Base-by-base conservation (phyloP, 345 rosid genomes). In the Populus nigra region DNA sequence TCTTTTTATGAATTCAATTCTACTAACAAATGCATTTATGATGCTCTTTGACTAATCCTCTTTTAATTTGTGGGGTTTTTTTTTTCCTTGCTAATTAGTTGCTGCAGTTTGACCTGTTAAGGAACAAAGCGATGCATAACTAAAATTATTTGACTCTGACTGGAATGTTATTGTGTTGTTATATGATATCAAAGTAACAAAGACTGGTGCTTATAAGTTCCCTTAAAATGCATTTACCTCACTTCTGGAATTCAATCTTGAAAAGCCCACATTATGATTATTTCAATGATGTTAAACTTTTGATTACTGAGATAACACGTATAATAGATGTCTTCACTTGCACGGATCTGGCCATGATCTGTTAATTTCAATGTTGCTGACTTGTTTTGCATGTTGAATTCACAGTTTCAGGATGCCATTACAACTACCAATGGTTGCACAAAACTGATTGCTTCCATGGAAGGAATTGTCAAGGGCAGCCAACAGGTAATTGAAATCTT, bases 331-430 rank as follows among this genome's bases (percentile, higher is more conserved):
- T 47, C 16, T 12, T 47, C 18, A 5, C 27, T 4, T 39, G 7
- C 61, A 38, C 35, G 5, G 3, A 23, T 76, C 45, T 12, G 12
- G 45, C 45, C 18, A 23, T 22, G 27, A 53, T 25, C 69, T 11
- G 12, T 50, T 78, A 41, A 18, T 69, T 55, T 76, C 62, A 15
- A 45, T 20, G 15, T 23, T 55, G 43, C 65, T 81, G 43, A 78
- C 47, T 63, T 73, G 67, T 76, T 69, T 72, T 50, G 4, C 45
- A 5, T 41, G 74, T 53, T 61, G 27, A 17, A 38, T 78, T n/a
- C 82, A 72, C 82, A 90, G 98, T 92, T 94, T 84, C 92, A 92
- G 79, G 90, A 88, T 79, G 96, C 96, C 77, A 84, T 94, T 77
- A 75, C 85, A 65, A 90, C 81, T 81, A 73, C 84, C 79, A 89